Evolutionary conservation across 2,329 filamentous ascomycete species (phyloP), one percentile per base, ranked within the genome.

Genomic region (Leptographium wingfieldii): DNA sequence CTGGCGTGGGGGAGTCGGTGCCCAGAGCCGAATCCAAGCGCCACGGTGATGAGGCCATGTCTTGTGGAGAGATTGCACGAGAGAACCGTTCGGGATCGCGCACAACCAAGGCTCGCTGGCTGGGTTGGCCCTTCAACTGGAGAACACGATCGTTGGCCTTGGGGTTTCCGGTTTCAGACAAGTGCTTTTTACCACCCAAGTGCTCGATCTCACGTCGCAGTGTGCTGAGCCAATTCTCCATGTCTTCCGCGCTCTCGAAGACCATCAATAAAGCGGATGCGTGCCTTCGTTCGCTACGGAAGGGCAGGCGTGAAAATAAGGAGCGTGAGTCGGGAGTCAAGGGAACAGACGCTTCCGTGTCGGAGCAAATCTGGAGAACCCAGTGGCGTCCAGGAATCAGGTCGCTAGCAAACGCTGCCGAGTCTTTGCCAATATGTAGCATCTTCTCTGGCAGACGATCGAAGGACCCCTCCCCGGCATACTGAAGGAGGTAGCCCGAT

Each of bases 391-490:
- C 89, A 3, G 88, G 87, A 59, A 92, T 90, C 16, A 87, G 77
- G 68, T 94, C 89, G 65, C 84, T 90, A 1, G 86, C 89, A 70
- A 90, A 92, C 5, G 87, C 89, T 12, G 87, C 88, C 3, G 88
- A 92, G 55, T 87, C 81, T 63, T 83, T 84, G n/a, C 83, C 82
- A 4, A 94, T 74, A 56, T 85, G 83, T 60, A 92, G 74, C 40
- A 88, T 77, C 70, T 85, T 89, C 69, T 94, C 89, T 0, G 89
- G 89, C 12, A 85, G 70, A 29, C 88, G 79, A 65, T 92, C 85
- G 66, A 83, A 87, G 3, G 81, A 74, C 2, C 89, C 89, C 35
- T 87, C 81, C 11, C 81, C 83, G 4, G 85, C 71, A 69, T 92
- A 94, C 67, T 92, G 88, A 49, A 92, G 73, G 27, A 94, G 72